Percentiles rank a stretch among this genome's conserved stretches.
These are phyloP conservation scores for Chaetomiaceae sp. DNA, from an alignment of 2,329 filamentous ascomycete genomes.

Conservation along the genomic window DNA sequence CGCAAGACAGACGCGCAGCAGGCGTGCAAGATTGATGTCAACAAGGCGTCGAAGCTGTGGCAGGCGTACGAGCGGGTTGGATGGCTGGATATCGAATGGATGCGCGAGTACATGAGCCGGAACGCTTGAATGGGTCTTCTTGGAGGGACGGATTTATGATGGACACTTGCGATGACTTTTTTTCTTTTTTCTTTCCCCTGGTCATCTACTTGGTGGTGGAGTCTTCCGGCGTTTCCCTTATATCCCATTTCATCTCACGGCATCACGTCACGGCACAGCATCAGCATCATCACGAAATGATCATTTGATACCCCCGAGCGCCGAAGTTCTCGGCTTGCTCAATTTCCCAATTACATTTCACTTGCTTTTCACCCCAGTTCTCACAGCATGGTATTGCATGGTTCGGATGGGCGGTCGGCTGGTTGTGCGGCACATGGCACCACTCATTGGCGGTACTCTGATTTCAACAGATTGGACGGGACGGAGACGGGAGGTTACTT, in stretches of 20 bases:
- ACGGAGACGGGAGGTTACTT: neutral
- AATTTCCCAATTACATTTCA: conserved; percentile 4
- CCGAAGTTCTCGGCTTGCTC: conserved; percentile 5
- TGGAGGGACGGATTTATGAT: neutral
- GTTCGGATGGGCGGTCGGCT: conserved; percentile 3
- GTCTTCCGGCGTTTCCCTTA: neutral
- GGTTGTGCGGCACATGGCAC: neutral
- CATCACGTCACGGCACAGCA: conserved; percentile 15
- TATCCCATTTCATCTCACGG: conserved; percentile 8
- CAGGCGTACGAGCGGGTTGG: conserved; percentile 81
- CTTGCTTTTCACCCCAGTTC: conserved; percentile 11
- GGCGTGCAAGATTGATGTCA: conserved; percentile 97
- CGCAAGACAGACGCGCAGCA: conserved; percentile 94
- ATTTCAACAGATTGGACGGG: neutral
- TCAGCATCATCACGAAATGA: conserved; percentile 10
- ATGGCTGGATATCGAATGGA: conserved; percentile 60
- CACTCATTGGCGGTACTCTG: neutral
- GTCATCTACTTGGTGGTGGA: neutral
- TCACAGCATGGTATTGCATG: conserved; percentile 10
- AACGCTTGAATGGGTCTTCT: conserved; percentile 57
- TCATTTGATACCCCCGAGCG: conserved; percentile 16
- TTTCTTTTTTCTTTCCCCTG: neutral
- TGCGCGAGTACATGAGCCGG: conserved; percentile 44
- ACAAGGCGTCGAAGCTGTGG: conserved; percentile 93
- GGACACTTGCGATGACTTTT: neutral